Base-by-base conservation (phyloP, 176 grass and related monocot species). In the Avena atlantica region DNA sequence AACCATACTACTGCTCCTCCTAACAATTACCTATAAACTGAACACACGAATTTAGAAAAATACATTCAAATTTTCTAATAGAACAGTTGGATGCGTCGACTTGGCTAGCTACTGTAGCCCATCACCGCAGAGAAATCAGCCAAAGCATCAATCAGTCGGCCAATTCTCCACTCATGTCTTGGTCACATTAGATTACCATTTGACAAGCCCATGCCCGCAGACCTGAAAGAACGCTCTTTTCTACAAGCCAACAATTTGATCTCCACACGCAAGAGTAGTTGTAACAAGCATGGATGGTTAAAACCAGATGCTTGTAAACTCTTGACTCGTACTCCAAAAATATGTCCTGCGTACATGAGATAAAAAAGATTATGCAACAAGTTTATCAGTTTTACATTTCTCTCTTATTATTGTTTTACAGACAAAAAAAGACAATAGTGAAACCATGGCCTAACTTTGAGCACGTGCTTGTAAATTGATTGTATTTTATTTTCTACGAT, bases 21-120 rank as follows among this genome's bases (percentile, higher is more conserved):
- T 47, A 47, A 8, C 5, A 8, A 47, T 47, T 47, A 47, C 8
- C 5, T 8, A 5, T 47, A 47, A 47, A 47, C 44, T 47, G 44
- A 47, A 47, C 44, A 47, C 44, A 8, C 44, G 7, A 47, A 47
- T 47, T 47, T 47, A 47, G 44, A 7, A 47, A 3, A 47, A 47
- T 47, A 5, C 44, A 47, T 47, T 47, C 44, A 47, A 3, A 9
- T 47, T 47, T 47, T 47, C 44, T 47, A 47, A 47, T 36, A 36
- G 1, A 3, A 2, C 95, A 75, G 84, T 74, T 98, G 8, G 95
- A 63, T 49, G 95, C 93, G 81, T 98, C 95, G 80, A 98, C 89
- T 93, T 98, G 52, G 93, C 95, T 71, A 98, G 82, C 83, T 95
- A 95, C 61, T 95, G 91, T 81, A 98, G 95, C 12, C 91, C 91